These are phyloP conservation scores for Xylaria scruposa DNA, from an alignment of 495 filamentous ascomycete genomes.

Conservation along the genomic window DNA sequence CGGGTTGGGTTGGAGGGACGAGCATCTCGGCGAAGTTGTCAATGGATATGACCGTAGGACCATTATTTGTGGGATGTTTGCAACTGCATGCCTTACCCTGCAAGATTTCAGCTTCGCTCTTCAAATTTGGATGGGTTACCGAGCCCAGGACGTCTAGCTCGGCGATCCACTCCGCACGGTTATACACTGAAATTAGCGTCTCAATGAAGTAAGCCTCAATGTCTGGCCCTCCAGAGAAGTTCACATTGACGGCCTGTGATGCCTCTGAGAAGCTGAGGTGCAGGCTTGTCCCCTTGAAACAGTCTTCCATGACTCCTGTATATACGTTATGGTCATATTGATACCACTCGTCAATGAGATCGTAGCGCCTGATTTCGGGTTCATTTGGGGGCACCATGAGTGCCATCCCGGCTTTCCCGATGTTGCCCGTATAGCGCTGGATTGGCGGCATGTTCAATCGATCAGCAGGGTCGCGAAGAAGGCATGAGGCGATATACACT, in stretches of 20 bases:
- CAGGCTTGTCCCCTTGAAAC: constrained; percentile 45
- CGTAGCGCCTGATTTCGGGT: constrained; percentile 29
- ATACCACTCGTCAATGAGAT: constrained; percentile 33
- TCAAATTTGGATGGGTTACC: neutral
- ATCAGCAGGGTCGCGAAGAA: constrained; percentile 42
- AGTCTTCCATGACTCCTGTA: constrained; percentile 38
- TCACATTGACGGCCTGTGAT: constrained; percentile 31
- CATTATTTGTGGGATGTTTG: neutral
- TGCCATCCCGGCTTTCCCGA: constrained; percentile 43
- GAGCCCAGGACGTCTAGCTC: constrained; percentile 41
- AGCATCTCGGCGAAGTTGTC: constrained; percentile 23
- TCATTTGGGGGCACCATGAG: constrained; percentile 41
- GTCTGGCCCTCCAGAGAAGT: constrained; percentile 32
- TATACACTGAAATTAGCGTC: constrained; percentile 41
- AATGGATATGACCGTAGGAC: constrained; percentile 16
- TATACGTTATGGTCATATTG: constrained; percentile 38
- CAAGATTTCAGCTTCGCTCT: neutral
- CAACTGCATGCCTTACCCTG: neutral
- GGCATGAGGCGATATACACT: constrained; percentile 36
- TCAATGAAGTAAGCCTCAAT: constrained; percentile 41
- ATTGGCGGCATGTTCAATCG: constrained; percentile 23
- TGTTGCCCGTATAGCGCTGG: constrained; percentile 41
- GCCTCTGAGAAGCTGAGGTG: constrained; percentile 49
- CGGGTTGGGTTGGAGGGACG: constrained; percentile 10
- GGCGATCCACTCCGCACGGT: constrained; percentile 44